Evolutionary conservation across 177 flowering plant species (phyloP).

Genomic region (Vitis hybrid): DNA sequence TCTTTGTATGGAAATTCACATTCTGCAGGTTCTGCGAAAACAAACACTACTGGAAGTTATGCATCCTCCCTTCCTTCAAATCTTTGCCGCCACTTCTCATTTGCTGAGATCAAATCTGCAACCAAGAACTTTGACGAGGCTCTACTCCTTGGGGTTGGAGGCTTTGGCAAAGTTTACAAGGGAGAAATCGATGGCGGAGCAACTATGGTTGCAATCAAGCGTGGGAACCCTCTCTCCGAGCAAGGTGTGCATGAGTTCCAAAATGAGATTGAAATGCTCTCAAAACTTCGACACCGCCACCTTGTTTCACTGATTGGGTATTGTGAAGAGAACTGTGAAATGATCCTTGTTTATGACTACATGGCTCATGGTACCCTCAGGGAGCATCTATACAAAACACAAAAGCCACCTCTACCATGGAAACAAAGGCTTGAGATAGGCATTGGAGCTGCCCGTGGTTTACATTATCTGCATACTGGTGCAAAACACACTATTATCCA

Average conservation of each 20-base stretch:
- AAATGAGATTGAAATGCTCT: constrained; percentile 96
- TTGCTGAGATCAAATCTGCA: constrained; percentile 87
- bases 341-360: constrained; percentile 95
- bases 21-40: constrained; percentile 78
- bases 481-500: constrained; percentile 87
- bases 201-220: constrained; percentile 84
- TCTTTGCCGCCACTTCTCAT: constrained; percentile 91
- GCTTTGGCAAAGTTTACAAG: constrained; percentile 90
- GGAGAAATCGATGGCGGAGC: constrained; percentile 86
- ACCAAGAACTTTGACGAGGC: constrained; percentile 86
- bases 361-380: constrained; percentile 95
- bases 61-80: constrained; percentile 81
- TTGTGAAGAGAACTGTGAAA: constrained; percentile 86
- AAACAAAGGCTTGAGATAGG: constrained; percentile 90
- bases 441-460: constrained; percentile 92
- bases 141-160: constrained; percentile 82
- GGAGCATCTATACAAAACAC: constrained; percentile 89
- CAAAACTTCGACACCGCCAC: constrained; percentile 90
- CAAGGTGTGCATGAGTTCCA: constrained; percentile 94
- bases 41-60: constrained; percentile 80
- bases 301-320: constrained; percentile 91
- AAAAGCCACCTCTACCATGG: constrained; percentile 84
- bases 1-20: constrained; percentile 85
- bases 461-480: constrained; percentile 92
- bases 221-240: constrained; percentile 84